A percentile compares a stretch with the other conserved stretches of the same genome.
Conservation (phyloP, 2,329 filamentous ascomycete species). For the Calonectria pteridis region DNA sequence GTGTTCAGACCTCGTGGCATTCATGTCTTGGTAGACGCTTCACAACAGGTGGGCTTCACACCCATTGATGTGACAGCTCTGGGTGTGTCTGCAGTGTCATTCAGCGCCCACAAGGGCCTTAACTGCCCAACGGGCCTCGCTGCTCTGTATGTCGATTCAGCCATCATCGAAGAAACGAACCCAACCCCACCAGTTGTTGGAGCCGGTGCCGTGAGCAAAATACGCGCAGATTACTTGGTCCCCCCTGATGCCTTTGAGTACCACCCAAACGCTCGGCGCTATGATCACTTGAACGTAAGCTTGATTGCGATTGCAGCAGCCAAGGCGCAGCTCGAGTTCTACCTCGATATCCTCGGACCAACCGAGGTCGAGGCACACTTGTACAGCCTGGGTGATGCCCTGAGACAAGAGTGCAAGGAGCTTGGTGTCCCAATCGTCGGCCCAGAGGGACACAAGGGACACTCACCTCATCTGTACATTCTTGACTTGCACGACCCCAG, state of each 20-base stretch:
- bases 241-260: slow-evolving; percentile 31
- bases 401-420: slow-evolving; percentile 31
- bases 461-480: slow-evolving; percentile 48
- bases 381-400: slow-evolving; percentile 37
- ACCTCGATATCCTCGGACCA: slow-evolving; percentile 42
- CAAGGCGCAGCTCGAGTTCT: slow-evolving; percentile 43
- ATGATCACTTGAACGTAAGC: slow-evolving; percentile 48
- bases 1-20: slow-evolving; percentile 43
- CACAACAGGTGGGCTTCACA: slow-evolving; percentile 50
- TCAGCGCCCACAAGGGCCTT: slow-evolving; percentile 50
- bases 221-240: slow-evolving; percentile 36
- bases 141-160: slow-evolving; percentile 45
- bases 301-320: slow-evolving; percentile 40
- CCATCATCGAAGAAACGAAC: slow-evolving; percentile 34
- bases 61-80: slow-evolving; percentile 42
- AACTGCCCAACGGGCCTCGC: slow-evolving; percentile 48
- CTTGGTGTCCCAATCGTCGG: slow-evolving; percentile 42
- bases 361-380: slow-evolving; percentile 43
- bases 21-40: slow-evolving; percentile 48
- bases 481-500: slow-evolving; percentile 36
- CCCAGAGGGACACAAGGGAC: slow-evolving; percentile 28
- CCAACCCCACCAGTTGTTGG: slow-evolving; percentile 46
- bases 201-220: slow-evolving; percentile 38
- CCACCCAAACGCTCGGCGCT: slow-evolving; percentile 43
- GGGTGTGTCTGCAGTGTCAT: slow-evolving; percentile 47